phyloP scores from a whole-genome alignment of 352 stramenopile species.

The Aphanomyces euteiches region DNA sequence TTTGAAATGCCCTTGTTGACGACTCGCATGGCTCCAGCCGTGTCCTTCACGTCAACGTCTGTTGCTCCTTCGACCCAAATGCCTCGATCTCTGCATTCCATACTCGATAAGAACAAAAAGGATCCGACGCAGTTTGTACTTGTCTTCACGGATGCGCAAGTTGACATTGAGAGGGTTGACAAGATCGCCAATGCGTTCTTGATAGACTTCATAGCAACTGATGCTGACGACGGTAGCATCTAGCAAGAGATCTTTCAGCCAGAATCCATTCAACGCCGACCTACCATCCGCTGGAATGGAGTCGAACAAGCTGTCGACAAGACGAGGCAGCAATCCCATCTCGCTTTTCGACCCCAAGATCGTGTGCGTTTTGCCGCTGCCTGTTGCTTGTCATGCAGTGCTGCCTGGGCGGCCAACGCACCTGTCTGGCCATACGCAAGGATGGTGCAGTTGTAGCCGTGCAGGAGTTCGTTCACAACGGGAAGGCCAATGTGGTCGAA shows the following conservation, averaged over 20 bases:
- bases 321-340: slow-evolving; percentile 8
- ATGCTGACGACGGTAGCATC: slow-evolving; percentile 35
- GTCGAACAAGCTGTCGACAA: slow-evolving; percentile 24
- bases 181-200: slow-evolving; percentile 61
- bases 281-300: not conserved
- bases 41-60: slow-evolving; percentile 42
- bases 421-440: slow-evolving; percentile 66
- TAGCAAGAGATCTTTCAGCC: too few species aligned
- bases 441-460: slow-evolving; percentile 68
- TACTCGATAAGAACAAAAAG: slow-evolving; percentile 13
- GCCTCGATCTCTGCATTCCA: slow-evolving; percentile 20
- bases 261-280: too few species aligned
- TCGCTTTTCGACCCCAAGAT: slow-evolving; percentile 38
- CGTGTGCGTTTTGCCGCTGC: slow-evolving; percentile 67
- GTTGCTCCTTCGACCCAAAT: slow-evolving; percentile 53
- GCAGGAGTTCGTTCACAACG: slow-evolving; percentile 50
- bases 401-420: not conserved
- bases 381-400: not conserved
- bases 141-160: slow-evolving; percentile 50
- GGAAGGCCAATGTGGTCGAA: slow-evolving; percentile 47
- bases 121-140: not conserved
- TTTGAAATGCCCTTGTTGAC: slow-evolving; percentile 42
- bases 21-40: slow-evolving; percentile 37
- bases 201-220: slow-evolving; percentile 69
- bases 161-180: slow-evolving; percentile 39